A percentile compares a stretch with the other conserved stretches of the same genome.
Conservation (phyloP, 2,329 filamentous ascomycete species). For the Phyllosticta citriasiana region DNA sequence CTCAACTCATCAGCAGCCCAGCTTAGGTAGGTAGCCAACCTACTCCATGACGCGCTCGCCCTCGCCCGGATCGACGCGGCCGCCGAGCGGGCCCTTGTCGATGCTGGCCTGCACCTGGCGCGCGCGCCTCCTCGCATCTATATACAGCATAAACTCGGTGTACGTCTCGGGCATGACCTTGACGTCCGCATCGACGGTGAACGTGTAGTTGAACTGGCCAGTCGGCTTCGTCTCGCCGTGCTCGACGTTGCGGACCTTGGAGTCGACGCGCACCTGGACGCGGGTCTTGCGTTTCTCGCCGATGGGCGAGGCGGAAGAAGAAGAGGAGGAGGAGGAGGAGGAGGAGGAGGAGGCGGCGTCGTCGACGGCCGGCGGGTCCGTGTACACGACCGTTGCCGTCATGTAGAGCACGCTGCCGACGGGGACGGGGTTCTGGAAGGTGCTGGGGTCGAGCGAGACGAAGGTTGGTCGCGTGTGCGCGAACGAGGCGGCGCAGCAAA, state of each 20-base stretch:
- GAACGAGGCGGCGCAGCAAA: constrained; percentile 63
- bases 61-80: constrained; percentile 6
- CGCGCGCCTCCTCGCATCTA: constrained; percentile 49
- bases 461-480: constrained; percentile 61
- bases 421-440: constrained; percentile 65
- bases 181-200: constrained; percentile 54
- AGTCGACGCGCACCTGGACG: constrained; percentile 61
- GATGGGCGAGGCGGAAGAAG: neutral
- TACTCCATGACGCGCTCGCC: constrained; percentile 25
- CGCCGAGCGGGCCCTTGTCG: constrained; percentile 11
- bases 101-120: constrained; percentile 40
- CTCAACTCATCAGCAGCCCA: too few relatives aligned
- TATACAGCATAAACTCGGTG: constrained; percentile 55
- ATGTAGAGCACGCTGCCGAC: constrained; percentile 66
- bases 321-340: too few relatives aligned
- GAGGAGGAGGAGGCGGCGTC: neutral
- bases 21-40: too few relatives aligned
- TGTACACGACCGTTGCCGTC: constrained; percentile 62
- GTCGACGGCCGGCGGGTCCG: constrained; percentile 48
- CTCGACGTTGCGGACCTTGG: constrained; percentile 62
- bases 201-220: constrained; percentile 69
- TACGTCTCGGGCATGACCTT: constrained; percentile 57
- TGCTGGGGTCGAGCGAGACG: constrained; percentile 62
- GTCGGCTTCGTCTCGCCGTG: constrained; percentile 58
- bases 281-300: constrained; percentile 40